Evolutionary conservation across 2,329 filamentous ascomycete genomes (phyloP), one percentile per base, ranked within the genome.

Genomic region (Exophiala mesophila): DNA sequence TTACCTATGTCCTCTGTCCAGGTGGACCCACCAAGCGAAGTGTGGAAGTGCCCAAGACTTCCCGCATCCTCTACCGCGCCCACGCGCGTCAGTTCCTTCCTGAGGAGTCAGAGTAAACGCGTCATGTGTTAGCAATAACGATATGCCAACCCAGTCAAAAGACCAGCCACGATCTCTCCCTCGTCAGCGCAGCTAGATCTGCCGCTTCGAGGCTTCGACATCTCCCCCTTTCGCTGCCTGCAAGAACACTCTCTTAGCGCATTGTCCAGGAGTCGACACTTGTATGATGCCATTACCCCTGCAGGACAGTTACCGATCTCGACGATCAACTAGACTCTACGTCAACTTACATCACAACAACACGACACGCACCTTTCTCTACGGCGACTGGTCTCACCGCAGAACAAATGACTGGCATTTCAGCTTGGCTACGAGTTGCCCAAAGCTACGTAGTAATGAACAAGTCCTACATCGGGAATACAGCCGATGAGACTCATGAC

Each of bases 131-230:
- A n/a, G 23, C 33, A 24, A 44, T 32, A 17, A 20, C 29, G 26
- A 28, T 20, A 23, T 28, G 16, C 29, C 3, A 32, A 33, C 36
- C 38, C 30, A 39, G 21, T 23, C 20, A 39, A 24, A n/a, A 7
- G 13, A 16, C 26, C 36, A 18, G 10, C 17, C 36, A n/a, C 4
- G 5, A 13, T 31, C 17, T n/a, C 23, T 44, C 36, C 35, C 36
- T 37, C 24, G 28, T 46, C 41, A 39, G 50, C 52, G 50, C 52
- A 55, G 52, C 52, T 36, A 49, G 52, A 36, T 50, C 52, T 55
- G 52, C 50, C 38, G 50, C 45, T 39, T 46, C 29, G 12, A 29
- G 23, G 16, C 15, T 31, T 19, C 36, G 13, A n/a, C 8, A 18
- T 8, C 17, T 21, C 36, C 12, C 10, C 36, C 30, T 44, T 28